phyloP scores from a whole-genome alignment of 2,329 filamentous ascomycete species.

The Phyllosticta citriasiana region DNA sequence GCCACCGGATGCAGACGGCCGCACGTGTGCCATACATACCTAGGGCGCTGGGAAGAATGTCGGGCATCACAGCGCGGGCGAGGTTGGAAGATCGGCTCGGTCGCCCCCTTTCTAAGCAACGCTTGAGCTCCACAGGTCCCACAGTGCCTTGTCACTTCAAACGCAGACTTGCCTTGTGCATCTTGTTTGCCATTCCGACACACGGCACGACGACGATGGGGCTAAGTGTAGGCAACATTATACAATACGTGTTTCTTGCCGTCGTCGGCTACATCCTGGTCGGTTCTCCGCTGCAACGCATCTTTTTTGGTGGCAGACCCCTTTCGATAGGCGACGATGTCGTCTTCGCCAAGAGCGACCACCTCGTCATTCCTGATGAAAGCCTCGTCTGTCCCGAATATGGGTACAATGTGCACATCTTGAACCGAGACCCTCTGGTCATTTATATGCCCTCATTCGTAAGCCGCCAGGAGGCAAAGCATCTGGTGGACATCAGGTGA shows the following conservation, averaged over 20 bases:
- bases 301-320: slow-evolving; percentile 12
- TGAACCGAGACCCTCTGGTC: slow-evolving; percentile 45
- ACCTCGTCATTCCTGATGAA: slow-evolving; percentile 30
- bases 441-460: slow-evolving; percentile 51
- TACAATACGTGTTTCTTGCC: slow-evolving; percentile 23
- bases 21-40: neutral
- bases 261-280: slow-evolving; percentile 25
- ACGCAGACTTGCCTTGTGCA: neutral
- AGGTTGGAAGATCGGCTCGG: neutral
- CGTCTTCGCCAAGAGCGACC: slow-evolving; percentile 21
- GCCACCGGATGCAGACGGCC: neutral
- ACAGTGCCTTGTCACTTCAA: neutral
- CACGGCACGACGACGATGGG: slow-evolving; percentile 2
- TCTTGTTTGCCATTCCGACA: neutral
- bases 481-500: slow-evolving; percentile 45
- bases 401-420: slow-evolving; percentile 36
- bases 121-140: neutral
- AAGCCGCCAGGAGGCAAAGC: slow-evolving; percentile 36
- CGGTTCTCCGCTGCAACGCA: slow-evolving; percentile 22
- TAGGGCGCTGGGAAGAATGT: neutral
- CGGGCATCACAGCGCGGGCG: neutral
- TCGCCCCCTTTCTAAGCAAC: neutral
- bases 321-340: neutral
- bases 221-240: slow-evolving; percentile 14
- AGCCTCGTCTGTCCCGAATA: slow-evolving; percentile 30